Evolutionary conservation across 108 stramenopile species (phyloP), one percentile per base, ranked within the genome.

Genomic region (Skeletonema tropicum): DNA sequence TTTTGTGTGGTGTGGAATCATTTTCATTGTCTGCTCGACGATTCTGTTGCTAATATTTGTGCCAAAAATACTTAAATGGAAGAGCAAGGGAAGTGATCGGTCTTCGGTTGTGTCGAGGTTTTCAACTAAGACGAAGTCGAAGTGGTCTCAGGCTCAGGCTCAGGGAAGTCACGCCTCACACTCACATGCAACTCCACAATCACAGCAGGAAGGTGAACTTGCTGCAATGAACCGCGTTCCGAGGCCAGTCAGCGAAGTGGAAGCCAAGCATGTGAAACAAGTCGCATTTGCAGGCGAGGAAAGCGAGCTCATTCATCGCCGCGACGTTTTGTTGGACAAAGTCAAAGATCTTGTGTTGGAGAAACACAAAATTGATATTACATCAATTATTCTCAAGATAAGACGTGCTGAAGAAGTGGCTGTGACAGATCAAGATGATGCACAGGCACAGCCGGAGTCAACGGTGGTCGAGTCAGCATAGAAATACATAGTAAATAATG

Each of bases 41-140:
- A 74, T 76, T 1, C 55, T 84, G 6, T 58, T 82, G 38, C 57
- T 83, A 1, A 78, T 87, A 19, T 87, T 87, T 66, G 39, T 84
- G 30, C 86, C 86, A 6, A 87, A 87, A 66, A 74, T 84, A 14
- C 14, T 73, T 13, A 38, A 31, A 39, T 45, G 15, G 19, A n/a
- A 19, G 48, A 49, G 48, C 48, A n/a, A n/a, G 17, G 19, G 14
- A 19, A 49, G 19, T 3, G 19, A 49, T 49, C 33, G 33, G 33
- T 35, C 33, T 35, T 5, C 33, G 33, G 7, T 3, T 35, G 3
- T 3, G 6, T 35, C 33, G 7, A 35, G 7, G 33, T 35, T 35
- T 35, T 35, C 33, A 35, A 7, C n/a, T n/a, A n/a, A n/a, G n/a
- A n/a, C 33, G 33, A 35, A 35, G 5, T 0, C 33, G 7, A 35